A percentile compares a stretch with the other conserved stretches of the same genome.
phyloP scores from a whole-genome alignment of 2,329 filamentous ascomycete species.

The Drechslera avenae region DNA sequence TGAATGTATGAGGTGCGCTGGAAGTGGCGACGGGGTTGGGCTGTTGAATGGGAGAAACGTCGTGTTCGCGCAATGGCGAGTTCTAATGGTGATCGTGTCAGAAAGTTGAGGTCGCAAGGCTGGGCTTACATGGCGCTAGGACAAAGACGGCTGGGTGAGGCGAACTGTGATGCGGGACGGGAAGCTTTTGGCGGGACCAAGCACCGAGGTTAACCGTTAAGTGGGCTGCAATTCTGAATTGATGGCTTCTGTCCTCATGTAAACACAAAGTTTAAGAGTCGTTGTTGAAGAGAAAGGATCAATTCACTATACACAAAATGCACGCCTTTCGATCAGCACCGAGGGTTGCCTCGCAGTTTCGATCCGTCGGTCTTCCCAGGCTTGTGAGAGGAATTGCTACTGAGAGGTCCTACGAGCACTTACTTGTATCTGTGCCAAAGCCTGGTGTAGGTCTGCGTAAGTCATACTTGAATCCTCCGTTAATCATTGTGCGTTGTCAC shows the following conservation, averaged over 20 bases:
- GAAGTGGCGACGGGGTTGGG: neutral
- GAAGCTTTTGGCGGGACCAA: conserved; percentile 9
- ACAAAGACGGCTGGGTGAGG: neutral
- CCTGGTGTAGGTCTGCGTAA: conserved; percentile 89
- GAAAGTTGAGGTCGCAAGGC: conserved; percentile 29
- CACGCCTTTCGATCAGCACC: conserved; percentile 64
- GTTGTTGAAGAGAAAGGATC: neutral
- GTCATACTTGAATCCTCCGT: neutral
- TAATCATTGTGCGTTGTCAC: neutral
- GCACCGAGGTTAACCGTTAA: too few relatives aligned
- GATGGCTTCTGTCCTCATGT: neutral
- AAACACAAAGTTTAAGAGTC: neutral
- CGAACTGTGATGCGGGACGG: conserved; percentile 2
- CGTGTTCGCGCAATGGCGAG: conserved; percentile 2
- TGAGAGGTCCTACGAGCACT: conserved; percentile 70
- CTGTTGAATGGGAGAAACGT: conserved; percentile 10
- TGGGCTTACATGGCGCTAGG: conserved; percentile 26
- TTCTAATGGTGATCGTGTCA: conserved; percentile 39
- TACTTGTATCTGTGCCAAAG: conserved; percentile 80
- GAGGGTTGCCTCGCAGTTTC: conserved; percentile 66
- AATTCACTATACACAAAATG: conserved; percentile 33
- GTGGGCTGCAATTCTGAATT: too few relatives aligned
- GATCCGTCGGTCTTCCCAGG: conserved; percentile 61
- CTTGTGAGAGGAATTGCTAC: conserved; percentile 58
- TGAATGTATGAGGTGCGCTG: neutral